Percentiles rank a stretch among this genome's conserved stretches.
Evolutionary conservation across 768 basidiomycete species (phyloP).

Genomic region (Holtermannia corniformis): DNA sequence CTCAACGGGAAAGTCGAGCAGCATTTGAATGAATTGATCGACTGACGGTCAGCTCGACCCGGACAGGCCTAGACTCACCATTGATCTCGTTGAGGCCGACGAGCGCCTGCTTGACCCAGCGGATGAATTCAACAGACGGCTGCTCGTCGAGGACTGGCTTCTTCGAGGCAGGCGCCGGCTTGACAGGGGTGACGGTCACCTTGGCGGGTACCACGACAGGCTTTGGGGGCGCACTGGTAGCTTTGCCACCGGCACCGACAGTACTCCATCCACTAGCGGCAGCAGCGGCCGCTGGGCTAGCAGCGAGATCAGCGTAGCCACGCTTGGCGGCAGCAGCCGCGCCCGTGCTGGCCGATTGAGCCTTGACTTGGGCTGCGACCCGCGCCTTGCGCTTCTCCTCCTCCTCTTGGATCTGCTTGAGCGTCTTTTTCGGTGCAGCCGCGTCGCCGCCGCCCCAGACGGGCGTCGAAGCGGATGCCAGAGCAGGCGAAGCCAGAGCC

Average conservation of each 20-base stretch:
- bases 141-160: slow-evolving; percentile 51
- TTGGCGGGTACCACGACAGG: slow-evolving; percentile 10
- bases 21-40: slow-evolving; percentile 92
- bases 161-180: slow-evolving; percentile 30
- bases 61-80: slow-evolving; percentile 46
- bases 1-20: slow-evolving; percentile 87
- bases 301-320: slow-evolving; percentile 68
- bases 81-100: slow-evolving; percentile 62
- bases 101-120: slow-evolving; percentile 78
- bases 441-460: slow-evolving; percentile 55
- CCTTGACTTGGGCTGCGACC: slow-evolving; percentile 39
- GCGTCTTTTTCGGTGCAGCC: slow-evolving; percentile 64
- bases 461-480: slow-evolving; percentile 42
- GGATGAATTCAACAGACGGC: slow-evolving; percentile 82
- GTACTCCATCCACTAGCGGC: slow-evolving; percentile 68
- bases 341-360: slow-evolving; percentile 49
- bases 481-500: slow-evolving; percentile 60
- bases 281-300: slow-evolving; percentile 44
- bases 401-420: slow-evolving; percentile 99
- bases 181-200: slow-evolving; percentile 40
- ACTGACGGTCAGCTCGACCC: slow-evolving; percentile 46
- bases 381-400: slow-evolving; percentile 75
- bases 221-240: slow-evolving; percentile 9
- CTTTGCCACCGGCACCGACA: slow-evolving; percentile 61
- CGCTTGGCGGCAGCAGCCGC: slow-evolving; percentile 47